A percentile compares a stretch with the other conserved stretches of the same genome.
These are phyloP conservation scores for Phytophthora sp. DNA, from an alignment of 352 stramenopile species.

Conservation along the genomic window DNA sequence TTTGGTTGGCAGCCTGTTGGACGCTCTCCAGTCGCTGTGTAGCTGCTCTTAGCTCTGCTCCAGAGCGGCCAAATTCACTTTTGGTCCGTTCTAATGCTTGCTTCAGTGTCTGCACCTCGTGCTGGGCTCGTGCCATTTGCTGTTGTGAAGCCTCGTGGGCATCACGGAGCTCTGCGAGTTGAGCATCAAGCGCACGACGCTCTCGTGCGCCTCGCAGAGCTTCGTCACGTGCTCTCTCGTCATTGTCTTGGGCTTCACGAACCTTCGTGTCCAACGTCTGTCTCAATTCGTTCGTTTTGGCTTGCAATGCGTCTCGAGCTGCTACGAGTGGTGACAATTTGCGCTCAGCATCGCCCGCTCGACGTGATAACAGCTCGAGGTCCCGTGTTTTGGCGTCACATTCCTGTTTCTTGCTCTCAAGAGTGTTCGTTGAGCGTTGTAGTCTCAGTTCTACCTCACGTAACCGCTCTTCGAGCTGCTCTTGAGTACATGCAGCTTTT, in stretches of 20 bases:
- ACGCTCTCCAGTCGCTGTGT: constrained; percentile 58
- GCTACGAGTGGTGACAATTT: constrained; percentile 57
- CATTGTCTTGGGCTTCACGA: constrained; percentile 53
- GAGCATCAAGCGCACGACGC: constrained; percentile 62
- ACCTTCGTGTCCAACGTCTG: constrained; percentile 57
- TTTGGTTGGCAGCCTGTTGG: constrained; percentile 66
- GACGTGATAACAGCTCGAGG: constrained; percentile 50
- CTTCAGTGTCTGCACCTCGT: constrained; percentile 54
- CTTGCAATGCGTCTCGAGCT: constrained; percentile 60
- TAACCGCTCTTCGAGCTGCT: constrained; percentile 31
- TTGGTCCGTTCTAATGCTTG: constrained; percentile 63
- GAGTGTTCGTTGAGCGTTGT: constrained; percentile 29
- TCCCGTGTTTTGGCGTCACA: constrained; percentile 62
- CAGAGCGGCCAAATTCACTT: constrained; percentile 52
- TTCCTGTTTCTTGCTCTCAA: constrained; percentile 73
- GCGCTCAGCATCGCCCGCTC: constrained; percentile 61
- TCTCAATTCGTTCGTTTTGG: constrained; percentile 64
- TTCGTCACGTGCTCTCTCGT: constrained; percentile 64
- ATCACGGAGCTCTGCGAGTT: constrained; percentile 54
- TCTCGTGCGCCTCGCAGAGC: constrained; percentile 48
- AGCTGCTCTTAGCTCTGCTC: constrained; percentile 48
- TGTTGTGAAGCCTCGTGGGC: constrained; percentile 52
- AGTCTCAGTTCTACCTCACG: constrained; percentile 30
- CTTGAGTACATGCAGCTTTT: constrained; percentile 26
- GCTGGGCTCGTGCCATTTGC: constrained; percentile 53